These are phyloP conservation scores for Trichoderma parareesei DNA, from an alignment of 495 filamentous ascomycete genomes.

Conservation along the genomic window DNA sequence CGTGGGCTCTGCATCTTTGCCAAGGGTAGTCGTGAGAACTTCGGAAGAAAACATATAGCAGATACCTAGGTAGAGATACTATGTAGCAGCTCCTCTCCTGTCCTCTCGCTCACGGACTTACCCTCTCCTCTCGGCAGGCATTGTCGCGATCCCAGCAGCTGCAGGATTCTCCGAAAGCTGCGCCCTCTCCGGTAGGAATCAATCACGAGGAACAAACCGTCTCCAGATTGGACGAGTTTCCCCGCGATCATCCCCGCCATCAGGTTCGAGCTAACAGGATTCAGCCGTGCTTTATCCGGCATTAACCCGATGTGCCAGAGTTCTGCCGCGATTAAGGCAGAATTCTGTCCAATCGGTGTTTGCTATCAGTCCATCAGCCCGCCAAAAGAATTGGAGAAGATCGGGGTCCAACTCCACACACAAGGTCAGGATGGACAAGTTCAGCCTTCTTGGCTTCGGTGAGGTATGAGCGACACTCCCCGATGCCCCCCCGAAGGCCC, in stretches of 20 bases:
- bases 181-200: neutral
- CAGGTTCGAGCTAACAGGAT: neutral
- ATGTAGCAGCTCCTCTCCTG: neutral
- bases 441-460: neutral
- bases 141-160: neutral
- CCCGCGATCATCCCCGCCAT: constrained; percentile 2
- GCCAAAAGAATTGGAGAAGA: neutral
- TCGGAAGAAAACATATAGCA: neutral
- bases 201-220: neutral
- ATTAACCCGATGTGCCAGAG: neutral
- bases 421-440: neutral
- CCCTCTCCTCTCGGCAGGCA: neutral
- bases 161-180: constrained; percentile 3
- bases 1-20: neutral
- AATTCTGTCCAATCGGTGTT: neutral
- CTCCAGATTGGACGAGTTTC: neutral
- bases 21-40: neutral
- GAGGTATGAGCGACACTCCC: neutral
- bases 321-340: neutral
- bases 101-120: neutral
- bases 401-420: neutral
- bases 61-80: neutral
- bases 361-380: neutral
- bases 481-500: neutral
- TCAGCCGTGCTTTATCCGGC: neutral